Base-by-base conservation (phyloP, 805 yeast genomes). In the Ogataea dorogensis region DNA sequence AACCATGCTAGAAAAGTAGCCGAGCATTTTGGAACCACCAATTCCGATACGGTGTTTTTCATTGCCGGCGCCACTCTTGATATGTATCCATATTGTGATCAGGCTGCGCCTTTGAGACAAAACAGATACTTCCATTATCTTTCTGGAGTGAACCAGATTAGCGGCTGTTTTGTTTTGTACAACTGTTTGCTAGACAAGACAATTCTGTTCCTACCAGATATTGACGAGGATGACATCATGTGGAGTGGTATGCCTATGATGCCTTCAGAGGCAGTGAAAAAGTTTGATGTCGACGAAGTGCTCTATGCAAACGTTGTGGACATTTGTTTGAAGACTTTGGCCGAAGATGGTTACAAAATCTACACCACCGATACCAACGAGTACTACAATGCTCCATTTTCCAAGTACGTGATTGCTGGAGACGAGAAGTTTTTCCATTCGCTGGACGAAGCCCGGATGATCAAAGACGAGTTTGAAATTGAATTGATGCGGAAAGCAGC, bases 221-320 rank as follows among this genome's bases (percentile, higher is more conserved):
- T 91, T 24, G 96, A 88, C 54, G 64, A 72, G 27, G 98, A 93
- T 28, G 96, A 86, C 55, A 83, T 91, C 26, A 83, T 93, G 87
- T 91, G 98, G 98, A 81, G 93, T 40, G 98, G 98, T 0, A 54
- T 82, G 61, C 98, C 98, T 5, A 45, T 86, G 34, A 65, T 76
- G 24, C 45, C 70, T 3, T 80, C 81, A 30, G 79, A 81, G 13
- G 96, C 96, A 0, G 36, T 59, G 31, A 56, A 65, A 14, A 70
- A 68, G 43, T 91, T 64, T 49, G 96, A 91, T 52, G 89, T 87
- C 19, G 98, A 93, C 58, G 82, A 77, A 27, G 94, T 89, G 30
- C 59, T 75, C 39, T 85, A 81, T 51, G 73, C 70, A 8, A 51
- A 60, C n/a, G 79, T 75, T 4, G 53, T 88, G 29, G 61, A 61